These are phyloP conservation scores for Thymus mandschuricus DNA, from an alignment of 257 asterid genomes.

Conservation along the genomic window DNA sequence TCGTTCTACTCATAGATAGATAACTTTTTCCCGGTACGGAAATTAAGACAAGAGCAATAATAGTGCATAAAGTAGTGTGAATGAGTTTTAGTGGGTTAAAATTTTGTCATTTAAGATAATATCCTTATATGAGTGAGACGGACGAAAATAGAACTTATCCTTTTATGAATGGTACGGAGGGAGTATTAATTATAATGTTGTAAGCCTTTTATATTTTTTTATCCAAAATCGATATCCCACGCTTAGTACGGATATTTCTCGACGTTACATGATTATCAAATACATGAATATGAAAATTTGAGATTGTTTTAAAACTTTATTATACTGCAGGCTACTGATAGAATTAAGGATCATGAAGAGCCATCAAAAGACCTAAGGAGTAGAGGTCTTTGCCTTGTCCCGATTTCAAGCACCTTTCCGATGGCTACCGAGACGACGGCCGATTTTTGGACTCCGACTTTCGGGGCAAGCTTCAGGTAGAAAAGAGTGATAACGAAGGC, in stretches of 20 bases:
- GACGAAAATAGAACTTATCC: too few species aligned
- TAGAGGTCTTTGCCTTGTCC: slow-evolving; percentile 84
- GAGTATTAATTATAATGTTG: too few species aligned
- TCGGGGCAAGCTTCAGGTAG: slow-evolving; percentile 66
- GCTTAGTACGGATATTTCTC: background rate
- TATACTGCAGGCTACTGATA: slow-evolving; percentile 39
- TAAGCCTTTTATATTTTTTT: too few species aligned
- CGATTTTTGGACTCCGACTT: slow-evolving; percentile 78
- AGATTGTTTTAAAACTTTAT: background rate
- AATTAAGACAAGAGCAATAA: too few species aligned
- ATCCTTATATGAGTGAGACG: too few species aligned
- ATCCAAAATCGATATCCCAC: background rate
- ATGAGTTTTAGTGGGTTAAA: too few species aligned
- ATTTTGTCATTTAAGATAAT: too few species aligned
- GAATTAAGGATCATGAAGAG: slow-evolving; percentile 43
- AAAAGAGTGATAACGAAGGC: background rate
- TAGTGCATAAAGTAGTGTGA: too few species aligned
- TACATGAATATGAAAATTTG: too few species aligned
- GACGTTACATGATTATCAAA: background rate
- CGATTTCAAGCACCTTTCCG: slow-evolving; percentile 79
- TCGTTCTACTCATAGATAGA: too few species aligned
- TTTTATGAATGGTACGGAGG: too few species aligned
- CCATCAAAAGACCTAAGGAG: slow-evolving; percentile 54
- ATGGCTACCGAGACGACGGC: slow-evolving; percentile 61
- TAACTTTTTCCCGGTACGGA: too few species aligned